Evolutionary conservation across 768 basidiomycete genomes (phyloP).

Genomic region (Gloeophyllum trabeum): DNA sequence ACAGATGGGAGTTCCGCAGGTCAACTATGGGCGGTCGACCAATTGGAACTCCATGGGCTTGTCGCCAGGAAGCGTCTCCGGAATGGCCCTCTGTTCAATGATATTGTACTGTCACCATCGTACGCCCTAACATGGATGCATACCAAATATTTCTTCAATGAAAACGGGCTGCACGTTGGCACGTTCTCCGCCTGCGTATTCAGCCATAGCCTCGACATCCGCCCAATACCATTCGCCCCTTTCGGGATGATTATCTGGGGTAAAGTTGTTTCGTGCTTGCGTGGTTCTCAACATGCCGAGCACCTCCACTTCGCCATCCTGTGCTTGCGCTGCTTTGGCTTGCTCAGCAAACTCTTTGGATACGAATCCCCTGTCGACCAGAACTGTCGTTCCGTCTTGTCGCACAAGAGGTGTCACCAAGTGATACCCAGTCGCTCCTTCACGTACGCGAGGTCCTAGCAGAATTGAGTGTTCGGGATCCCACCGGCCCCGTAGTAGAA

Average conservation of each 20-base stretch:
- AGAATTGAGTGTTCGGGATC: constrained; percentile 70
- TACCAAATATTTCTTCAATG: constrained; percentile 87
- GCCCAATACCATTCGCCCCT: constrained; percentile 89
- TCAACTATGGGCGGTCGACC: constrained; percentile 79
- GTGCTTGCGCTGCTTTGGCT: constrained; percentile 22
- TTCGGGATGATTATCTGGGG: constrained; percentile 77
- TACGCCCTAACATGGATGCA: constrained; percentile 12
- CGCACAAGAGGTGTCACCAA: constrained; percentile 82
- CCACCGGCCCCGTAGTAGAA: constrained; percentile 68
- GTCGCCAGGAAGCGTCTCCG: constrained; percentile 49
- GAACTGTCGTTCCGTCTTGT: constrained; percentile 68
- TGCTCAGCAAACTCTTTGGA: constrained; percentile 38
- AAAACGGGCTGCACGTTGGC: constrained; percentile 79
- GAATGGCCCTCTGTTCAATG: constrained; percentile 67
- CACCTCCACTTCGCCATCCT: constrained; percentile 48
- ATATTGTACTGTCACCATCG: neutral
- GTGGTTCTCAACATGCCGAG: constrained; percentile 82
- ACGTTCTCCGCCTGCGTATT: constrained; percentile 60
- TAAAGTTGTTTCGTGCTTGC: constrained; percentile 66
- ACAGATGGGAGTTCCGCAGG: constrained; percentile 86
- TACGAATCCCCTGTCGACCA: constrained; percentile 92
- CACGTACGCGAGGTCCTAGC: constrained; percentile 77
- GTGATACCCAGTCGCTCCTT: constrained; percentile 81
- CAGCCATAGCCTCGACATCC: constrained; percentile 73
- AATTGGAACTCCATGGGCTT: constrained; percentile 70